Conservation (phyloP, 2,329 filamentous ascomycete genomes). For the Iodosphaeria phyllophila region DNA sequence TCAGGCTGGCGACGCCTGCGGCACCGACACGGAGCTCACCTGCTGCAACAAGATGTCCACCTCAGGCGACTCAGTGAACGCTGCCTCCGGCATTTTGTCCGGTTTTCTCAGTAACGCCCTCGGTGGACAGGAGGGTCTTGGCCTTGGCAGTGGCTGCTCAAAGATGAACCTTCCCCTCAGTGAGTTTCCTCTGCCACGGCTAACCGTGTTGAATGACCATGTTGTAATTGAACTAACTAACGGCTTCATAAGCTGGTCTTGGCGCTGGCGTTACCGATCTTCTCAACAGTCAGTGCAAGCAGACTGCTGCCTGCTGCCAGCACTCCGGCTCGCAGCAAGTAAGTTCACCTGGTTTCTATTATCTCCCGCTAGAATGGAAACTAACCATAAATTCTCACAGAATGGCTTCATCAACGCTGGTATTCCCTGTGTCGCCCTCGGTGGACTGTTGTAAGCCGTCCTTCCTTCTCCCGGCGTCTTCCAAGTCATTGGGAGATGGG, state of each 20-base stretch:
- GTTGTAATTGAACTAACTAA: too few relatives aligned
- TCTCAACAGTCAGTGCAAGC: constrained; percentile 13
- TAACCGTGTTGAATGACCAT: too few relatives aligned
- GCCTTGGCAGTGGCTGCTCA: constrained; percentile 13
- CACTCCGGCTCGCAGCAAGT: constrained; percentile 10
- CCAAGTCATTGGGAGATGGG: too few relatives aligned
- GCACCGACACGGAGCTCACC: constrained; percentile 11
- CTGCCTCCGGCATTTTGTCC: constrained; percentile 8
- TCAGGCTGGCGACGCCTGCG: constrained; percentile 12
- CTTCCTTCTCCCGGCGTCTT: too few relatives aligned
- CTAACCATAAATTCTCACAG: too few relatives aligned
- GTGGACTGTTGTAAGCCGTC: too few relatives aligned
- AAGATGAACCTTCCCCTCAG: constrained; percentile 11
- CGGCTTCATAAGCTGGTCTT: neutral
- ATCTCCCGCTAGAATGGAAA: too few relatives aligned
- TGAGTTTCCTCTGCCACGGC: too few relatives aligned
- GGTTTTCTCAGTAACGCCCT: constrained; percentile 10
- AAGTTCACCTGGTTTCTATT: too few relatives aligned
- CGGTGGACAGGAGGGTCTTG: too few relatives aligned
- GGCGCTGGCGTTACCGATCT: constrained; percentile 9
- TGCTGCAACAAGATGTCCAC: constrained; percentile 14
- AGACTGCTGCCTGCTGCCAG: constrained; percentile 15
- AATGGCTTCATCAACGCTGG: too few relatives aligned
- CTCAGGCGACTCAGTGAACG: constrained; percentile 9
- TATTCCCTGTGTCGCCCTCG: too few relatives aligned